These are phyloP conservation scores for Fulvia fulva DNA, from an alignment of 2,329 filamentous ascomycete genomes.

Conservation along the genomic window DNA sequence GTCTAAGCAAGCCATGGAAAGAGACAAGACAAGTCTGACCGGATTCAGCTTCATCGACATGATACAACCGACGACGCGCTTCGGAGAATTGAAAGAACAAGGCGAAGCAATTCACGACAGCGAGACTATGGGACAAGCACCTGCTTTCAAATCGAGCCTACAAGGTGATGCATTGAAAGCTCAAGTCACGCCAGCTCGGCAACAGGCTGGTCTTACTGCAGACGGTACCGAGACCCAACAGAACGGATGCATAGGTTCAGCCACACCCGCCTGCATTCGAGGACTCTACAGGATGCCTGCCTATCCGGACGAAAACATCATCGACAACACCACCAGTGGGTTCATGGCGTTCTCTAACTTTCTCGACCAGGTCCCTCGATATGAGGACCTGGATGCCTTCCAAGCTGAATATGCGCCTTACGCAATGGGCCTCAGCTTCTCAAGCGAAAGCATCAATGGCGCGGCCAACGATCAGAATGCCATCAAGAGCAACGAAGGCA, in stretches of 20 bases:
- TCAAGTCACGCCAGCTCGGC: constrained; percentile 5
- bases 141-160: neutral
- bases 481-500: constrained; percentile 52
- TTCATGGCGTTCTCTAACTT: constrained; percentile 43
- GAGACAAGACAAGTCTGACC: neutral
- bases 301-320: constrained; percentile 38
- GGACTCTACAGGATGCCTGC: constrained; percentile 50
- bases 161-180: neutral
- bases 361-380: constrained; percentile 47
- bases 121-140: constrained; percentile 11
- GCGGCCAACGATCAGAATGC: constrained; percentile 46
- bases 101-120: constrained; percentile 10
- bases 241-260: constrained; percentile 32
- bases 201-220: constrained; percentile 39
- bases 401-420: constrained; percentile 50
- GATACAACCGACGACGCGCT: constrained; percentile 58
- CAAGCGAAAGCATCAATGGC: constrained; percentile 52
- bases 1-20: neutral
- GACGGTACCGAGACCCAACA: neutral
- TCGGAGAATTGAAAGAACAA: constrained; percentile 41
- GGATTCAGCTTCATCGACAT: constrained; percentile 44
- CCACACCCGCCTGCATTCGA: constrained; percentile 51
- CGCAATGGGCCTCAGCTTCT: constrained; percentile 50
- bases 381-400: constrained; percentile 55
- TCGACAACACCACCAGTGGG: constrained; percentile 45